Evolutionary conservation across 257 asterid genomes (phyloP), one percentile per base, ranked within the genome.

Genomic region (Solanum peruvianum): DNA sequence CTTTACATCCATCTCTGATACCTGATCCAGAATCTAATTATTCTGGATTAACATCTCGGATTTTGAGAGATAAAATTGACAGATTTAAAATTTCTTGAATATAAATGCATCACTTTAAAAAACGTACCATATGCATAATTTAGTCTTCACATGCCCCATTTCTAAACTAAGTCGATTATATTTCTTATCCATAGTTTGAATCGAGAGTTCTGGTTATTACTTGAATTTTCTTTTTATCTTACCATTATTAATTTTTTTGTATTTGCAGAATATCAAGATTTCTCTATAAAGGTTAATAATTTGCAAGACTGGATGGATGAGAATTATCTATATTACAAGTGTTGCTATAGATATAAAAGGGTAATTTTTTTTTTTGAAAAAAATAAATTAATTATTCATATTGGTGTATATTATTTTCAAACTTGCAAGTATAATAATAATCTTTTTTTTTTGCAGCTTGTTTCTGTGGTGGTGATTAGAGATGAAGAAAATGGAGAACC

Each of bases 301-400:
- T 85, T 89, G 87, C 86, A 85, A 52, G 42, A 84, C 11, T 86
- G 88, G 88, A 89, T 89, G 90, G 91, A 89, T 35, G 91, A 89
- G 87, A 89, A 87, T 71, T 89, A 89, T 87, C 88, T 89, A 25
- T 89, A 87, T 56, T 76, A 85, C 13, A 87, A 82, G 62, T 89
- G 91, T 42, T 89, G 88, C 56, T n/a, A 39, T 45, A 69, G 5
- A 31, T 82, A 25, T 27, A 87, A 49, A 64, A 31, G 37, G 87
- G 87, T 87, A 67, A 67, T 3, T 11, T 25, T 11, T 25, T 11
- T 12, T 64, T n/a, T 5, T 4, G 2, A 13, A 15, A 49, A 42
- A 2, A 12, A 25, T 66, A 7, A 23, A 20, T 39, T 62, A 18
- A 56, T 18, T 56, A 29, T 23, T 47, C 2, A 44, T 66, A 44